These are phyloP conservation scores for Metarhizium brunneum DNA, from an alignment of 2,329 filamentous ascomycete species.

Conservation along the genomic window DNA sequence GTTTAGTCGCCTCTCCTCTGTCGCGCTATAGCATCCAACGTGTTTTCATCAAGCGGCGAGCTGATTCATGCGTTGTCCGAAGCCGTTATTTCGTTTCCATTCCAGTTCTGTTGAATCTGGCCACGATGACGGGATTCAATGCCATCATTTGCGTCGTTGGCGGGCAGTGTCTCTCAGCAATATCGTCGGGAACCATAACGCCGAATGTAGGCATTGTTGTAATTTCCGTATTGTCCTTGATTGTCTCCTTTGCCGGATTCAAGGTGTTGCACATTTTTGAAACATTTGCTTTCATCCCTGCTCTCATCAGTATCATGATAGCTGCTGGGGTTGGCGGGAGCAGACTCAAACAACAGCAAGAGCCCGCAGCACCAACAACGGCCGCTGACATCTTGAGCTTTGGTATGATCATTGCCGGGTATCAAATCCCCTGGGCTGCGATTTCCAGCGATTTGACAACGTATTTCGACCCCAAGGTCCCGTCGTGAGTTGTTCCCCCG, in stretches of 20 bases:
- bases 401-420: conserved; percentile 52
- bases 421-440: conserved; percentile 53
- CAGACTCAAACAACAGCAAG: conserved; percentile 37
- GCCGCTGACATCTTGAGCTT: conserved; percentile 43
- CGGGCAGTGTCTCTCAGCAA: conserved; percentile 48
- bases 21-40: neutral
- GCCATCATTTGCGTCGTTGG: conserved; percentile 53
- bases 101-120: conserved; percentile 53
- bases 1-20: neutral
- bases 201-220: conserved; percentile 52
- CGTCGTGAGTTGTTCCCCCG: conserved; percentile 28
- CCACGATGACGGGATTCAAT: conserved; percentile 53
- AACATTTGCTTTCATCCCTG: conserved; percentile 46
- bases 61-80: neutral
- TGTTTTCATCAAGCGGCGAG: neutral
- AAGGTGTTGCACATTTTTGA: conserved; percentile 47
- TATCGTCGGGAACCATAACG: conserved; percentile 37
- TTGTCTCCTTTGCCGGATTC: conserved; percentile 55
- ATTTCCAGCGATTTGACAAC: conserved; percentile 52
- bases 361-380: conserved; percentile 28
- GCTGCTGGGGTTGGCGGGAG: conserved; percentile 44
- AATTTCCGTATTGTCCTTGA: conserved; percentile 44
- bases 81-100: conserved; percentile 48
- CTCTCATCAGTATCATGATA: conserved; percentile 44
- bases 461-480: conserved; percentile 48